Percentiles rank a stretch among this genome's conserved stretches.
Conservation (phyloP, 2,329 filamentous ascomycete species). For the Aureobasidium lini region DNA sequence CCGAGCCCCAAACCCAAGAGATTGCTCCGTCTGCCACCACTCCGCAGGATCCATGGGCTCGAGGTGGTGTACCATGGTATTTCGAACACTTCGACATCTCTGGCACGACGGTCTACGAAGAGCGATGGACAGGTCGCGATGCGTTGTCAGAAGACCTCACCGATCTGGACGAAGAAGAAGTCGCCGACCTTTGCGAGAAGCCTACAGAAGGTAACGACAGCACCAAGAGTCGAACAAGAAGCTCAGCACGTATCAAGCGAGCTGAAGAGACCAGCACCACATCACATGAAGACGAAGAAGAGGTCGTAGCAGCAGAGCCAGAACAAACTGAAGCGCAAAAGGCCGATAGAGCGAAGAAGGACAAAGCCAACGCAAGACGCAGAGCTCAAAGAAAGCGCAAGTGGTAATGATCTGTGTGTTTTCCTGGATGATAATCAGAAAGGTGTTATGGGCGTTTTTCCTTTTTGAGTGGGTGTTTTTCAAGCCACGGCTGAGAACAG, state of each 20-base stretch:
- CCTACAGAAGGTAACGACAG: constrained; percentile 5
- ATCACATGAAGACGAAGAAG: constrained; percentile 6
- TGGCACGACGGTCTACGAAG: constrained; percentile 72
- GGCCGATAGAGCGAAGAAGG: constrained; percentile 12
- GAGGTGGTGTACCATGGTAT: constrained; percentile 85
- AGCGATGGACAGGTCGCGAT: constrained; percentile 66
- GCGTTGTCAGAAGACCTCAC: constrained; percentile 72
- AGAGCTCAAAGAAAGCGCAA: constrained; percentile 10
- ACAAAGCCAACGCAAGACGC: constrained; percentile 16
- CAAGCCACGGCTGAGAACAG: not conserved
- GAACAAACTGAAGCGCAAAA: constrained; percentile 11
- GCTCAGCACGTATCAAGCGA: not conserved
- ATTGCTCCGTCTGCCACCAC: constrained; percentile 23
- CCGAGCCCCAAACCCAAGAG: not conserved
- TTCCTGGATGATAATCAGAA: not conserved
- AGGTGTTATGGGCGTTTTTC: not conserved
- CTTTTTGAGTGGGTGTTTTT: not conserved
- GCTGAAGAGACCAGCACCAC: not conserved
- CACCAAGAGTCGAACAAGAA: constrained; percentile 4
- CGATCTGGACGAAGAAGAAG: constrained; percentile 84
- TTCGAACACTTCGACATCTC: constrained; percentile 69
- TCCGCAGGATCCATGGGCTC: constrained; percentile 31
- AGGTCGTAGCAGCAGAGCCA: not conserved
- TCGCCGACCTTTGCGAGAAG: constrained; percentile 50
- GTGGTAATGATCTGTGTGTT: not conserved